Conservation (phyloP, 768 basidiomycete genomes). For the Pleurotus tuoliensis region DNA sequence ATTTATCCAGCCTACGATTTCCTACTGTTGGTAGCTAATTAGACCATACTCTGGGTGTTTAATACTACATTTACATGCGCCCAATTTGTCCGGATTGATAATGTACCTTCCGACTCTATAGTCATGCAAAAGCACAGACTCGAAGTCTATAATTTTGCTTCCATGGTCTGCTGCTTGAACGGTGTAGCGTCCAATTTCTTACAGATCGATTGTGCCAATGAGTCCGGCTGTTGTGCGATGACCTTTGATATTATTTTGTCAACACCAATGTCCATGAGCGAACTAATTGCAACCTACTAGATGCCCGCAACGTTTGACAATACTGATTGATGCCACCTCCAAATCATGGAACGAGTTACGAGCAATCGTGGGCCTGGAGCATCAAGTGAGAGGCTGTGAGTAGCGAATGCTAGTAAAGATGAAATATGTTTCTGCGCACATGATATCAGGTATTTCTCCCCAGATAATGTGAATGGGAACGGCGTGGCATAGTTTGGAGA, state of each 20-base stretch:
- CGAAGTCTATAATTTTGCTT: neutral
- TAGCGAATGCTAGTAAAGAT: neutral
- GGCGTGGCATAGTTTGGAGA: slow-evolving; percentile 28
- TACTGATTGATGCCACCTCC: neutral
- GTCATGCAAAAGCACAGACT: too few species aligned
- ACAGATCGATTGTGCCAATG: neutral
- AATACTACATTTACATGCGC: too few species aligned
- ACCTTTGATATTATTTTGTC: neutral
- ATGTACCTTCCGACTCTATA: too few species aligned
- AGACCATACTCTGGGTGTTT: neutral
- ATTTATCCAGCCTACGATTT: neutral
- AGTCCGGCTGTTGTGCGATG: neutral
- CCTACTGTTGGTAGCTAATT: neutral
- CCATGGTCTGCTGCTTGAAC: neutral
- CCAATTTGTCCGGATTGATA: too few species aligned
- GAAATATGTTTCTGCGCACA: slow-evolving; percentile 28
- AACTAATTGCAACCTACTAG: neutral
- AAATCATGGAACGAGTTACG: neutral
- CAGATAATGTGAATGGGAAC: slow-evolving; percentile 47
- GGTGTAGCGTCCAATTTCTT: neutral
- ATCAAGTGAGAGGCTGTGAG: too few species aligned
- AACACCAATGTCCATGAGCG: neutral
- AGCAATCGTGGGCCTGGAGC: neutral
- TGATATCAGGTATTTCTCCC: slow-evolving; percentile 38
- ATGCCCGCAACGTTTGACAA: neutral